phyloP scores from a whole-genome alignment of 345 rosid species.

The Bruguiera parviflora region DNA sequence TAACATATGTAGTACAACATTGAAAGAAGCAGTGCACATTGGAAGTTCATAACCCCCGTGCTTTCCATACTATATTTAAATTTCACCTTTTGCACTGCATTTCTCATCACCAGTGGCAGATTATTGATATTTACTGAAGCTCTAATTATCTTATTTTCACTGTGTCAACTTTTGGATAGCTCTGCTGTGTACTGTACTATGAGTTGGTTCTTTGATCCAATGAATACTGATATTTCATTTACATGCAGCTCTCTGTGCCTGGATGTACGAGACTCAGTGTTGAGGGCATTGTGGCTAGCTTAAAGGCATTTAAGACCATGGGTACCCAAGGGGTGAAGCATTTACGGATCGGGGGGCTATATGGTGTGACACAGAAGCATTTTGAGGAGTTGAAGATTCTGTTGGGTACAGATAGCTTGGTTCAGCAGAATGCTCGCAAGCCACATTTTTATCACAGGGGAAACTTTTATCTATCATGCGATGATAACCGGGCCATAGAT shows the following conservation, averaged over 20 bases:
- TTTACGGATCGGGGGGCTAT: constrained; percentile 70
- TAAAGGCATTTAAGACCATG: constrained; percentile 50
- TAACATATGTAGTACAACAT: background rate
- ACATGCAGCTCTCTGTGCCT: constrained; percentile 70
- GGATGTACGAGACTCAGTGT: constrained; percentile 81
- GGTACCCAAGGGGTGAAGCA: constrained; percentile 59
- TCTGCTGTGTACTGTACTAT: background rate
- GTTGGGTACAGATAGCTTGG: constrained; percentile 39
- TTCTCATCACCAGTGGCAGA: background rate
- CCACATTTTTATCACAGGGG: constrained; percentile 67
- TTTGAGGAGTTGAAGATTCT: constrained; percentile 60
- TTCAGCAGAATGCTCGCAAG: constrained; percentile 36
- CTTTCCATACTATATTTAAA: background rate
- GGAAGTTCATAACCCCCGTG: background rate
- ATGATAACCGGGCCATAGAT: constrained; percentile 70
- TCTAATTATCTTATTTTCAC: background rate
- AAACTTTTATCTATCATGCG: constrained; percentile 54
- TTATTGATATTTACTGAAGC: background rate
- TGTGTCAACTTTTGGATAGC: background rate
- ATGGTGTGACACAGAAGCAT: constrained; percentile 62
- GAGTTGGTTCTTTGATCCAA: background rate
- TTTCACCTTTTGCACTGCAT: background rate
- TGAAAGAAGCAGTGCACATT: background rate
- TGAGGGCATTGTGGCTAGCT: constrained; percentile 56
- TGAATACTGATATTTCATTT: background rate